Base-by-base conservation (phyloP, 2,329 filamentous ascomycete genomes). In the Paraphoma chrysanthemicola region DNA sequence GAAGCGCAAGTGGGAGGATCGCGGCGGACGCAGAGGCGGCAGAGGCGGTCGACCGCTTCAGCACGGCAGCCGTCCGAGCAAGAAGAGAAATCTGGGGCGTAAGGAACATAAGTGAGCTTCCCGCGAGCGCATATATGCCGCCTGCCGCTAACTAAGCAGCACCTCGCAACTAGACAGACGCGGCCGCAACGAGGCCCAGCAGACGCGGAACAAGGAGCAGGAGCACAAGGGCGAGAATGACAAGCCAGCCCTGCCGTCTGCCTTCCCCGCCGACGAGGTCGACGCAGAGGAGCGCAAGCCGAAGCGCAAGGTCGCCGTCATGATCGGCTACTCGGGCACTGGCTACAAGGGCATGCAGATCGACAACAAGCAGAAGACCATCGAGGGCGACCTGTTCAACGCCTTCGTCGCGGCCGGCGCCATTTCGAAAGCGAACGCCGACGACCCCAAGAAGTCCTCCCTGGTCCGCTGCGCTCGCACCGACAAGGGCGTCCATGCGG, bases 271-370 rank as follows among this genome's bases (percentile, higher is more conserved):
- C 67, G 92, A 95, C 62, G 93, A 97, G 78, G 94, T 97, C 66
- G 91, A 90, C 11, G 88, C 88, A 45, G 95, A 99, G 76, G 89
- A 90, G 74, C 88, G 94, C 62, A 88, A 88, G 54, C 95, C 95
- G 23, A 99, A 99, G 84, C 89, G 91, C 77, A 99, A 99, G 81
- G 94, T 97, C 48, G 95, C 94, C 41, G 93, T 99, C 31, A 82
- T 98, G 82, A 89, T 99, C 67, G 95, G 95, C 14, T 99, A 99
- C 77, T 93, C 93, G 6, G 95, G 95, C 48, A 97, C 92, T 9
- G 95, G 95, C 14, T 99, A 99, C 82, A 93, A 92, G 79, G 95
- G 95, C 70, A 96, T 99, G 89, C 95, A 99, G 80, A 90, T 99
- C 72, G 84, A 81, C 62, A 73, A 78, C 64, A 80, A 88, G 62